Evolutionary conservation across 306 rosid genomes (phyloP).

Genomic region (Quercus mongolica): DNA sequence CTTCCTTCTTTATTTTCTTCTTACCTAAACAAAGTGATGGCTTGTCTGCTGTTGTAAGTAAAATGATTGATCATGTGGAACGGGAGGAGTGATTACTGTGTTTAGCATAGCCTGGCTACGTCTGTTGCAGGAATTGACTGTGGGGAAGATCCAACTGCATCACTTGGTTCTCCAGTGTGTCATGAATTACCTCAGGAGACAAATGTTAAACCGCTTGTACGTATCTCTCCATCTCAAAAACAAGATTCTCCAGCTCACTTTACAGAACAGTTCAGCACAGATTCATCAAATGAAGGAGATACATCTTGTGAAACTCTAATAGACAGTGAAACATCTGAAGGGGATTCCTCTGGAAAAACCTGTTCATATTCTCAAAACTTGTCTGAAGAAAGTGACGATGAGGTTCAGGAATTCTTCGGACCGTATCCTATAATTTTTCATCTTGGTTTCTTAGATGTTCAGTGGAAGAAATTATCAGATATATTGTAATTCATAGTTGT

Average conservation of each 20-base stretch:
- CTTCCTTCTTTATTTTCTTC: not conserved
- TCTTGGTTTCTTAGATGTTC: not conserved
- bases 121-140: not conserved
- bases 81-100: not conserved
- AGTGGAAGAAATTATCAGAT: no score
- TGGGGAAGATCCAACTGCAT: not conserved
- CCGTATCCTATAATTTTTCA: constrained; percentile 12
- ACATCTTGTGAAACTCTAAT: not conserved
- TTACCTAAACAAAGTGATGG: not conserved
- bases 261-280: not conserved
- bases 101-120: not conserved
- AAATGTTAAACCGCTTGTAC: not conserved
- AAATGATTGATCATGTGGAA: no score
- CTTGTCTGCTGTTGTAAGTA: not conserved
- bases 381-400: not conserved
- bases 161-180: not conserved
- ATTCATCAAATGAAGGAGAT: not conserved
- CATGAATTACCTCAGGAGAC: not conserved
- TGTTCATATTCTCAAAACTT: not conserved
- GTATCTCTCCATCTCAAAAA: not conserved
- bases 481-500: no score
- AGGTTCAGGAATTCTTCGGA: not conserved
- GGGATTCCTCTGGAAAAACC: not conserved
- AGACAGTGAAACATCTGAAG: not conserved
- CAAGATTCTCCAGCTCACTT: not conserved